phyloP scores from a whole-genome alignment of 1,284 basidiomycete species.

The Entoloma clypeatum region DNA sequence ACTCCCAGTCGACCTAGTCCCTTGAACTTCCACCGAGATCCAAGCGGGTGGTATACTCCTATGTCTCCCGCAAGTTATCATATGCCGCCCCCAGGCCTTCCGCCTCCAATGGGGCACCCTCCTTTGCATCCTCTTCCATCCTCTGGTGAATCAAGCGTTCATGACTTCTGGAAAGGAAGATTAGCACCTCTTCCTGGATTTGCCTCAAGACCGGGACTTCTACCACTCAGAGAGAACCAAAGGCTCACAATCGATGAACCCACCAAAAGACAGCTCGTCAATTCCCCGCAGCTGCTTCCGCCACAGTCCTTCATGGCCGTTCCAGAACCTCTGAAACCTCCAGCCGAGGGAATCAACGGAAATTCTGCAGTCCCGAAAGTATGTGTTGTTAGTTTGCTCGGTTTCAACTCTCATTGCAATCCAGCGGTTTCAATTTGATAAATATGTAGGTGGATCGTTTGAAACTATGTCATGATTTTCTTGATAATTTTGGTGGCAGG shows the following conservation, averaged over 20 bases:
- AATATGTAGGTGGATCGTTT: conserved; percentile 40
- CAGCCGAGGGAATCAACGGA: conserved; percentile 8
- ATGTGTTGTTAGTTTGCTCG: too few species aligned
- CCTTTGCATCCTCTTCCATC: conserved; percentile 1
- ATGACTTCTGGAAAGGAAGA: conserved; percentile 39
- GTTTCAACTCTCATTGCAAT: neutral
- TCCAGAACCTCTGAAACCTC: conserved; percentile 5
- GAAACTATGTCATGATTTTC: neutral
- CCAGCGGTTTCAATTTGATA: conserved; percentile 32
- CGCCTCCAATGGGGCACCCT: neutral
- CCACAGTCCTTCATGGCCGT: conserved; percentile 21
- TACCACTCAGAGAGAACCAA: conserved; percentile 21
- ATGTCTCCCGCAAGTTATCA: neutral
- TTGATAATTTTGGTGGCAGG: conserved; percentile 24
- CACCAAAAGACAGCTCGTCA: conserved; percentile 11
- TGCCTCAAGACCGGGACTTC: conserved; percentile 30
- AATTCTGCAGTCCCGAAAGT: too few species aligned
- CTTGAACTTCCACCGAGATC: conserved; percentile 10
- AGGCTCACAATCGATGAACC: conserved; percentile 21
- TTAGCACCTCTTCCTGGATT: conserved; percentile 40
- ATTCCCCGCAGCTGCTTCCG: conserved; percentile 20
- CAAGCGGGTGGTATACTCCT: conserved; percentile 18
- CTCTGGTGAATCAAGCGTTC: conserved; percentile 16
- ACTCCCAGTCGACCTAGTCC: neutral
- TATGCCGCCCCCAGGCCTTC: conserved; percentile 5